Evolutionary conservation across 2,329 filamentous ascomycete species (phyloP).

Genomic region (Clonostachys rosea): DNA sequence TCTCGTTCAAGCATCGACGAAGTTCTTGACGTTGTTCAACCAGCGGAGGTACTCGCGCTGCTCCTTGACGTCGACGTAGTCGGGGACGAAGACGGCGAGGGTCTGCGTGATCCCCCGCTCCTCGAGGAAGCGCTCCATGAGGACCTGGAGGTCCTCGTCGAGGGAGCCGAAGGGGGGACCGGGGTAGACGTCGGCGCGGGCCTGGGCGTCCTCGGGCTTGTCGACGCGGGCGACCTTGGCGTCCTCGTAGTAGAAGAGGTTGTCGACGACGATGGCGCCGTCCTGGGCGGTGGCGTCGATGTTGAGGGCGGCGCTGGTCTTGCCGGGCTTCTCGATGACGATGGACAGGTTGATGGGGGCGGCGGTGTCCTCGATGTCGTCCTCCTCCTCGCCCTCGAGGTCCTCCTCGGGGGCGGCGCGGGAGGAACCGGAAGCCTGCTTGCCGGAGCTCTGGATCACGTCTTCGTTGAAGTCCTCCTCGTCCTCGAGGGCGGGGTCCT

Average conservation of each 20-base stretch:
- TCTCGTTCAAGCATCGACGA: conserved; percentile 64
- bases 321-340: conserved; percentile 80
- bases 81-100: conserved; percentile 85
- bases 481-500: conserved; percentile 31
- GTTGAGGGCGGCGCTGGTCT: conserved; percentile 67
- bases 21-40: conserved; percentile 82
- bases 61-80: conserved; percentile 98
- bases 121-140: conserved; percentile 90
- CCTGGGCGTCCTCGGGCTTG: conserved; percentile 72
- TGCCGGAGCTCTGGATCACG: conserved; percentile 44
- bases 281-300: conserved; percentile 85
- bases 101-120: conserved; percentile 87
- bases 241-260: conserved; percentile 83
- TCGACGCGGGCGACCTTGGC: conserved; percentile 72
- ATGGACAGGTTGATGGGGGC: conserved; percentile 80
- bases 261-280: conserved; percentile 81
- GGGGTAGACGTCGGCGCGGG: conserved; percentile 74
- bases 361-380: conserved; percentile 42
- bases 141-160: conserved; percentile 89
- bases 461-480: conserved; percentile 28
- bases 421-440: conserved; percentile 43
- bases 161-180: conserved; percentile 92
- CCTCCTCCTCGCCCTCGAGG: conserved; percentile 43
- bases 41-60: conserved; percentile 93
- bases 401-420: conserved; percentile 52